Base-by-base conservation (phyloP, 176 grass and related monocot species). In the Carex pumila region DNA sequence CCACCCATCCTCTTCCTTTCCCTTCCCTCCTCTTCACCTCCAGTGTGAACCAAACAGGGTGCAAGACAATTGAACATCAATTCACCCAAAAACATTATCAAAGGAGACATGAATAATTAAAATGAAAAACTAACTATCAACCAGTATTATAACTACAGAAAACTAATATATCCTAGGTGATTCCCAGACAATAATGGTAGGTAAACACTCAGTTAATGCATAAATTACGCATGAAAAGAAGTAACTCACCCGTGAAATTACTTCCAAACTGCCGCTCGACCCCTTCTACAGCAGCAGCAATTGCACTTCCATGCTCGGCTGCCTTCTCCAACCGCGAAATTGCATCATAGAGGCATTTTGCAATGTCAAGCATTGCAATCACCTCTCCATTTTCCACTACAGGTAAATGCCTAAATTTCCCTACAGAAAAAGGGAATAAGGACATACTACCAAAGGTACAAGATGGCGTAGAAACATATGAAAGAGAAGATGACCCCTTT, bases 361-460 rank as follows among this genome's bases (percentile, higher is more conserved):
- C 92, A 81, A 99, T 99, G 85, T 99, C 96, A 31, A 99, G 88
- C 93, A 99, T 99, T 39, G 93, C 96, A 93, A 95, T 92, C 79
- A 99, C 96, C 89, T 99, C 96, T 72, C 91, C 93, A 89, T 95
- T 99, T 86, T 99, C 96, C 39, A 99, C 96, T 50, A 99, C 96
- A 22, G 93, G 96, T 85, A 99, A 93, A 90, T 99, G 96, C 85
- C 96, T 95, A 89, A 95, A 99, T 92, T 99, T 99, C 25, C 96
- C 96, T 99, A 85, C 82, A 85, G 93, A 50, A 88, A 69, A 77
- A 77, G 12, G 13, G 12, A n/a, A 73, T 8, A 12, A 56, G 21
- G 12, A 56, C 73, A 77, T 52, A 77, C 2, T 4, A 53, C 25
- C 5, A 76, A 74, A 76, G 71, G 47, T 76, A 76, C 47, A 76